Conservation (phyloP, 116 monocot genomes). For the Cymodocea nodosa region DNA sequence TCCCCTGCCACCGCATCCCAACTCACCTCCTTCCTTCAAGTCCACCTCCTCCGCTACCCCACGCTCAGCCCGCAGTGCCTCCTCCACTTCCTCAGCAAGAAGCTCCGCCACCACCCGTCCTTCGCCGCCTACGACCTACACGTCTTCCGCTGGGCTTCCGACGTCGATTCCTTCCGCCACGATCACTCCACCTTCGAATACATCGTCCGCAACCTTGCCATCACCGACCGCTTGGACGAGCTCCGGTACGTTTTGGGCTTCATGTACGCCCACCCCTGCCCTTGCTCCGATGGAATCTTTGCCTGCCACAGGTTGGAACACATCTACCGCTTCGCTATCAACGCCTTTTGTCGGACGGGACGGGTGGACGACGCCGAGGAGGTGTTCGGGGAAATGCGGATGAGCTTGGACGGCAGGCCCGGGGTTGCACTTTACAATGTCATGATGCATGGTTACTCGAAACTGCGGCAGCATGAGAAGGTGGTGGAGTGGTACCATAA, state of each 20-base stretch:
- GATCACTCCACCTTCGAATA: slow-evolving; percentile 43
- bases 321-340: slow-evolving; percentile 38
- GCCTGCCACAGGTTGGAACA: slow-evolving; percentile 47
- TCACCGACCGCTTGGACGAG: slow-evolving; percentile 28
- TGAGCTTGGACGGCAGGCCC: slow-evolving; percentile 35
- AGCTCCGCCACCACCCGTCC: slow-evolving; percentile 50
- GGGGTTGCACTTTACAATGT: slow-evolving; percentile 40
- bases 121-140: slow-evolving; percentile 46
- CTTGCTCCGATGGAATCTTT: slow-evolving; percentile 71
- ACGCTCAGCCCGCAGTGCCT: not conserved
- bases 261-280: slow-evolving; percentile 49
- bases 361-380: slow-evolving; percentile 29
- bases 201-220: slow-evolving; percentile 27
- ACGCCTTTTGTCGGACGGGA: slow-evolving; percentile 30
- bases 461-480: slow-evolving; percentile 11
- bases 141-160: slow-evolving; percentile 51
- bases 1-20: not conserved
- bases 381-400: slow-evolving; percentile 22
- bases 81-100: slow-evolving; percentile 12
- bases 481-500: slow-evolving; percentile 29
- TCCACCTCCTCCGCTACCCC: slow-evolving; percentile 2
- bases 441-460: slow-evolving; percentile 37
- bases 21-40: not conserved
- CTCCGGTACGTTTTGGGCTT: slow-evolving; percentile 29
- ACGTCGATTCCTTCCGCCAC: slow-evolving; percentile 40